Base-by-base conservation (phyloP, 2,329 filamentous ascomycete species). In the Emergomyces orientalis region DNA sequence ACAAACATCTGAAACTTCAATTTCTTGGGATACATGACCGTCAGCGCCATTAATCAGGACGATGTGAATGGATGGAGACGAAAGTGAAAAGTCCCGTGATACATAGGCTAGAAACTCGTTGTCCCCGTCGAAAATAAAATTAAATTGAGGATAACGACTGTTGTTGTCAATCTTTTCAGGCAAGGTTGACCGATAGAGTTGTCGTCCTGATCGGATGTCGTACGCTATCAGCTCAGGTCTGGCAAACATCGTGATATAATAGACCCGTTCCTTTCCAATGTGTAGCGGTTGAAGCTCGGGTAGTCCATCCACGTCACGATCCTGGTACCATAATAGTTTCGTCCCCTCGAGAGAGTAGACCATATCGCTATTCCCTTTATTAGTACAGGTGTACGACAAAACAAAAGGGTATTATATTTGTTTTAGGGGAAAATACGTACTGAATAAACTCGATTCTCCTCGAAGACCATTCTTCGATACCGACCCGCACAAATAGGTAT, bases 191-290 rank as follows among this genome's bases (percentile, higher is more conserved):
- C 39, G 37, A 45, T 34, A 59, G 19, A 59, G 39, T 9, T 30
- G 56, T n/a, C 19, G 39, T 9, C 27, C 56, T 22, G 41, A 47
- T 47, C 41, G 41, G 41, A 59, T 32, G 27, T 47, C 25, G 39
- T 59, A 59, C 27, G 56, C 41, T 19, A 59, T 30, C 27, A 59
- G 56, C 30, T 43, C 39, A 1, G 56, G 22, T 59, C 7, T 47
- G 30, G 22, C 14, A 22, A 45, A 27, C 41, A n/a, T 47, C 14
- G 56, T 59, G 32, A 59, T 5, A 59, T 45, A 59, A 39, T 59
- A 59, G 22, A 59, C n/a, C n/a, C 37, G 39, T 30, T 59, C 8
- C 45, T 43, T 59, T 45, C 56, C 56, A 47, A 59, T 59, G 56
- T 34, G 19, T 14, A 59, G 37, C 9, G 56, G 56, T 22, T 56